These are phyloP conservation scores for Populus tomentosa DNA, from an alignment of 441 rosid genomes.

Conservation along the genomic window DNA sequence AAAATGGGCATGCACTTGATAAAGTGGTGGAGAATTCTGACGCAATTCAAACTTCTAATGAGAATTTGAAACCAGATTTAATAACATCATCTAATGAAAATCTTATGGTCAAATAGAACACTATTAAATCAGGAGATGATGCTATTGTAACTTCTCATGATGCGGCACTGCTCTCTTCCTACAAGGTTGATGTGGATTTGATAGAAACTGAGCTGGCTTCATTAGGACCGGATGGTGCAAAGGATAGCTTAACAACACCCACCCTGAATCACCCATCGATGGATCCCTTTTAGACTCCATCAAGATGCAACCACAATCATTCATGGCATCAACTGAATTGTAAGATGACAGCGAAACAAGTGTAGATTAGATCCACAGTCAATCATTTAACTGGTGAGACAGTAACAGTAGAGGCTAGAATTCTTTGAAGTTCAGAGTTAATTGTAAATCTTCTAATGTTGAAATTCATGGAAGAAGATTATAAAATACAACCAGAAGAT, in stretches of 20 bases:
- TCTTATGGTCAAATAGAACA: slow-evolving; percentile 18
- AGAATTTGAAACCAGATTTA: slow-evolving; percentile 23
- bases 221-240: slow-evolving; percentile 7
- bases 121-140: slow-evolving; percentile 18
- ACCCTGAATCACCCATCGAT: slow-evolving; percentile 14
- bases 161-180: slow-evolving; percentile 17
- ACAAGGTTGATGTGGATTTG: slow-evolving; percentile 16
- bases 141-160: slow-evolving; percentile 25
- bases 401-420: slow-evolving; percentile 21
- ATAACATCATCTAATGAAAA: slow-evolving; percentile 21
- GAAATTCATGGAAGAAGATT: slow-evolving; percentile 25
- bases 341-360: slow-evolving; percentile 20
- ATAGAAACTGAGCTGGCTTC: slow-evolving; percentile 16
- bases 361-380: slow-evolving; percentile 26
- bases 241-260: slow-evolving; percentile 9
- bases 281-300: slow-evolving; percentile 13
- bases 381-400: slow-evolving; percentile 27
- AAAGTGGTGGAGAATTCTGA: slow-evolving; percentile 20
- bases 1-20: slow-evolving; percentile 14
- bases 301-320: slow-evolving; percentile 20
- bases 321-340: slow-evolving; percentile 24
- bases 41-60: slow-evolving; percentile 21
- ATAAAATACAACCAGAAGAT: slow-evolving; percentile 21
- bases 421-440: slow-evolving; percentile 25
- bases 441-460: slow-evolving; percentile 34